Evolutionary conservation across 129 eudicot genomes (phyloP).

Genomic region (Glebionis coronaria): DNA sequence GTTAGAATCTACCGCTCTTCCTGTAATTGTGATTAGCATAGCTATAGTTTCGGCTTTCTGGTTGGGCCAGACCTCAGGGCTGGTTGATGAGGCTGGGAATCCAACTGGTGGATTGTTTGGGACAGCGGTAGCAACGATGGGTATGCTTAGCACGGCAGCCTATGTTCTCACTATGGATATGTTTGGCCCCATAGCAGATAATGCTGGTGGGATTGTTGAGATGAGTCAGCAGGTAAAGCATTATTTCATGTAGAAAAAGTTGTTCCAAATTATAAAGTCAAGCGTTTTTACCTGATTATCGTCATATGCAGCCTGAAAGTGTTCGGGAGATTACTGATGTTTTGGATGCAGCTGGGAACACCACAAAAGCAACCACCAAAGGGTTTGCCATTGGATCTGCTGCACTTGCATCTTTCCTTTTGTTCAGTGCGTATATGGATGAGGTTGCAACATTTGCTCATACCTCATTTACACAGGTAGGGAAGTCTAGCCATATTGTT

Average conservation of each 20-base stretch:
- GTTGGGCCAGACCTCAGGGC: slow-evolving; percentile 94
- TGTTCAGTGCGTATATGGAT: slow-evolving; percentile 99
- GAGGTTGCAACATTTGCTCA: slow-evolving; percentile 87
- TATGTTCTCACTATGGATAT: slow-evolving; percentile 97
- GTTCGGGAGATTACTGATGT: slow-evolving; percentile 92
- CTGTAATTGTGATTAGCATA: slow-evolving; percentile 83
- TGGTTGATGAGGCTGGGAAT: slow-evolving; percentile 81
- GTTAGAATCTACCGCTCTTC: slow-evolving; percentile 91
- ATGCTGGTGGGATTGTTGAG: slow-evolving; percentile 99
- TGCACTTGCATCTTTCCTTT: slow-evolving; percentile 95
- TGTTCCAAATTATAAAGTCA: not conserved
- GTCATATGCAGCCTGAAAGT: slow-evolving; percentile 79
- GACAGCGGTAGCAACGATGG: slow-evolving; percentile 99
- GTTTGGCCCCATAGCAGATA: slow-evolving; percentile 99
- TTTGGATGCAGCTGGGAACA: slow-evolving; percentile 97
- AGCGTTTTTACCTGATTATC: slow-evolving; percentile 9
- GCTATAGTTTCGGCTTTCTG: slow-evolving; percentile 79
- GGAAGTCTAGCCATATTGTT: not conserved
- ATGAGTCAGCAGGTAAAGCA: slow-evolving; percentile 92
- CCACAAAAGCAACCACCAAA: slow-evolving; percentile 97
- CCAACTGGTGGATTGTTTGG: slow-evolving; percentile 99
- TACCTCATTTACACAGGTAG: slow-evolving; percentile 68
- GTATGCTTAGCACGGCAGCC: slow-evolving; percentile 98
- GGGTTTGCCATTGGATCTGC: slow-evolving; percentile 99
- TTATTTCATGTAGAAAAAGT: not conserved